Base-by-base conservation (phyloP, 495 filamentous ascomycete species). In the Lasiosphaeria hispida region DNA sequence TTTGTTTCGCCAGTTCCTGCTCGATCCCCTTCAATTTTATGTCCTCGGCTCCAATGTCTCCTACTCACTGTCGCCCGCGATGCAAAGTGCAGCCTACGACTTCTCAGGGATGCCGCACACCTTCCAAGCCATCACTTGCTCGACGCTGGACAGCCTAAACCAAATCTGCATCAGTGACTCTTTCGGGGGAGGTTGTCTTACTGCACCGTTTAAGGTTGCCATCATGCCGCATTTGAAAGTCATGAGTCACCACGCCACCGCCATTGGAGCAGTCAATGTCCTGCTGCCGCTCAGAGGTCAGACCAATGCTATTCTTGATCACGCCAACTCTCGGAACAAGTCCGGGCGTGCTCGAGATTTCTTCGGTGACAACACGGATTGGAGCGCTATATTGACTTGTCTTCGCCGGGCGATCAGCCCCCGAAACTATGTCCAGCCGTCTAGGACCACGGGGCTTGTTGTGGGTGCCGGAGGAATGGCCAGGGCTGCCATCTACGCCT, bases 361-460 rank as follows among this genome's bases (percentile, higher is more conserved):
- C 61, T 92, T 90, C 59, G 90, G 90, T 7, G 88, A 92, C 53
- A 94, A 94, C 66, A 94, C 88, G 0, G 89, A 92, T 71, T 94
- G 89, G 87, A 87, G 87, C 23, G 85, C 88, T 11, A 88, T 92
- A 15, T 50, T 73, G 10, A 77, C 76, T 8, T 90, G 87, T 60
- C 79, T 92, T 23, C 82, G 82, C 3, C 82, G 88, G 30, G 88
- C 89, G 53, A 84, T 92, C 49, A 91, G 89, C 10, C 90, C 89
- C 10, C 81, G 87, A 10, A 92, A 94, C 65, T 86, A 85, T 3
- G 86, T 92, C 4, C 86, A 85, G 55, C 83, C 83, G 0, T 76
- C 73, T 15, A 80, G 76, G 55, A 89, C 87, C 1, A 87, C 85
- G 0, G 88, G 80, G 0, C 69, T 94, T 4, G 85, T 94, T 10